Evolutionary conservation across 2,329 filamentous ascomycete species (phyloP).

Genomic region (Ilyonectria destructans): DNA sequence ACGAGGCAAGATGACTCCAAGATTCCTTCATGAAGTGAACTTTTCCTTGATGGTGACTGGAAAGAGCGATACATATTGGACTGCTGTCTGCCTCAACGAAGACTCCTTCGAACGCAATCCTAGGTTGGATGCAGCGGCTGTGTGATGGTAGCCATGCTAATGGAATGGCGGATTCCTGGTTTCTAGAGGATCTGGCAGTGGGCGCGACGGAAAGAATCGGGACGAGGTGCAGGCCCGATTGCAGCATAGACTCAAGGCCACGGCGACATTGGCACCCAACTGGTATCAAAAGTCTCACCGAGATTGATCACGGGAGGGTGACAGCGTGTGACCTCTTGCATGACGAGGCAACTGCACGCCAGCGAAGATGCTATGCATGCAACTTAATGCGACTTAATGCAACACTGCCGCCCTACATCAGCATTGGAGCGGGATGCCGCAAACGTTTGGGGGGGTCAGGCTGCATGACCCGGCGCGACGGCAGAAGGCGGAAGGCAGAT

Average conservation of each 20-base stretch:
- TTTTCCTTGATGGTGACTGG: constrained; percentile 30
- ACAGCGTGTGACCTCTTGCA: constrained; percentile 20
- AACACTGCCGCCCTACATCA: neutral
- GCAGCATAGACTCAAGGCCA: neutral
- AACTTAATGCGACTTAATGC: constrained; percentile 15
- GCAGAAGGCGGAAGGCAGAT: neutral
- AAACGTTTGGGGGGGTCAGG: neutral
- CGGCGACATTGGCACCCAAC: neutral
- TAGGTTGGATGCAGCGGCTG: neutral
- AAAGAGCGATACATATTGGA: constrained; percentile 21
- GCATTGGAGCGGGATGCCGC: constrained; percentile 3
- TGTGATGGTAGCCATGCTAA: neutral
- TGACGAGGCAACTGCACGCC: constrained; percentile 14
- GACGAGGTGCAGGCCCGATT: neutral
- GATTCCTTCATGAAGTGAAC: constrained; percentile 15
- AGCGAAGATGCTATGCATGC: constrained; percentile 17
- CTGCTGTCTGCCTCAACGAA: constrained; percentile 17
- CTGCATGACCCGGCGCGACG: constrained; percentile 7
- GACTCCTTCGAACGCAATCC: constrained; percentile 4
- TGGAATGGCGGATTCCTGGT: neutral
- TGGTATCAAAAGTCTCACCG: neutral
- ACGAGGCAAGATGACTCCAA: neutral
- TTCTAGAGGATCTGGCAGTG: neutral
- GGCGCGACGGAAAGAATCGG: constrained; percentile 3
- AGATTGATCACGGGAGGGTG: constrained; percentile 16